Conservation (phyloP, 768 basidiomycete genomes). For the Nevesoporus exiguus region DNA sequence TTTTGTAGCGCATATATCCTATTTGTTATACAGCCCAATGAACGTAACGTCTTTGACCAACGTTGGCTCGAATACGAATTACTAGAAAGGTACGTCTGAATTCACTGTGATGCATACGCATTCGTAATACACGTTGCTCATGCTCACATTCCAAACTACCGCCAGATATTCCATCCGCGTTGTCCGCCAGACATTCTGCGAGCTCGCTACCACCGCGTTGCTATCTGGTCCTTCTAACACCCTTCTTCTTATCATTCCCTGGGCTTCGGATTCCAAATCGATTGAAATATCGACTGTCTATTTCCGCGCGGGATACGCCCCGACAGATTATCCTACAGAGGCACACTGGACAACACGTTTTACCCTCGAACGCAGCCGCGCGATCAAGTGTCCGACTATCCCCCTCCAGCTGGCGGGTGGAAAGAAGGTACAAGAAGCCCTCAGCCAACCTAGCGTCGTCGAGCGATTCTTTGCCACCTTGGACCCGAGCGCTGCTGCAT, state of each 20-base stretch:
- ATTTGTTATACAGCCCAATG: slow-evolving; percentile 85
- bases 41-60: slow-evolving; percentile 96
- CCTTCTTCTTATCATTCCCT: slow-evolving; percentile 36
- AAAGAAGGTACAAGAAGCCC: slow-evolving; percentile 92
- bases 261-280: slow-evolving; percentile 4
- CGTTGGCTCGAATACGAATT: slow-evolving; percentile 85
- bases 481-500: slow-evolving; percentile 15
- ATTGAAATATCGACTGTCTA: slow-evolving; percentile 86
- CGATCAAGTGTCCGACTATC: slow-evolving; percentile 92
- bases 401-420: slow-evolving; percentile 92
- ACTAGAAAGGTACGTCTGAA: slow-evolving; percentile 57
- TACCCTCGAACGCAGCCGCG: slow-evolving; percentile 72
- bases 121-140: neutral
- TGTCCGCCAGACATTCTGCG: slow-evolving; percentile 70
- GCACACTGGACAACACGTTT: slow-evolving; percentile 70
- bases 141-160: neutral
- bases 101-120: neutral
- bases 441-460: slow-evolving; percentile 68
- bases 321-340: slow-evolving; percentile 69
- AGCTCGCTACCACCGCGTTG: slow-evolving; percentile 57
- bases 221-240: slow-evolving; percentile 44
- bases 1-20: slow-evolving; percentile 54
- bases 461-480: slow-evolving; percentile 63
- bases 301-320: slow-evolving; percentile 87
- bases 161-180: slow-evolving; percentile 70